Percentiles rank a stretch among this genome's conserved stretches.
Conservation (phyloP, 768 basidiomycete genomes). For the Amyloporia xantha region DNA sequence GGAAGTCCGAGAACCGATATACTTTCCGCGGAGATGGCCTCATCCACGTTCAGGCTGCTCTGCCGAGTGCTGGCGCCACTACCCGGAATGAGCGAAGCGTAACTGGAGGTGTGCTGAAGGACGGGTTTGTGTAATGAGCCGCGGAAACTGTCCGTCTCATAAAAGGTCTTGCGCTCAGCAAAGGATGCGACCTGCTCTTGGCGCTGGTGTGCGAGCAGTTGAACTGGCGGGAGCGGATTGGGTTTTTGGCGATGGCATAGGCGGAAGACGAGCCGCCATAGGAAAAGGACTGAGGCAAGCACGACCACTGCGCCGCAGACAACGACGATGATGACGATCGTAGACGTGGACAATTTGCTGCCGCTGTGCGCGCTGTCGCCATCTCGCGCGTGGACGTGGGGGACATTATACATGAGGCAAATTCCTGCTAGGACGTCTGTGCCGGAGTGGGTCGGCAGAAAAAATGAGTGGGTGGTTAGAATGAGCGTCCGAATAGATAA, state of each 20-base stretch:
- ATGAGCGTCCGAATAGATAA: background rate
- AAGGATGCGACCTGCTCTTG: constrained; percentile 42
- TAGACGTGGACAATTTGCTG: constrained; percentile 18
- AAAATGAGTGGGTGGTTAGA: constrained; percentile 8
- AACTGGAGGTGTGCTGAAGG: constrained; percentile 15
- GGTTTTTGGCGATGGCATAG: constrained; percentile 24
- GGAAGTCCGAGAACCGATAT: constrained; percentile 5
- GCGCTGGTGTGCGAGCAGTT: constrained; percentile 58
- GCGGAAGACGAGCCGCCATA: constrained; percentile 33
- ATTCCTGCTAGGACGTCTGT: too few relatives aligned
- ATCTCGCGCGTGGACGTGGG: background rate
- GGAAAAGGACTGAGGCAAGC: constrained; percentile 30
- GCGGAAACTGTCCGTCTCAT: constrained; percentile 8
- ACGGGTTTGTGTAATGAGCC: constrained; percentile 1
- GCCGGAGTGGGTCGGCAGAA: background rate
- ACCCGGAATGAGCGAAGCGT: constrained; percentile 16
- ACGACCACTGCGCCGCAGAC: constrained; percentile 38
- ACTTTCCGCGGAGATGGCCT: constrained; percentile 14
- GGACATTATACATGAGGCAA: background rate
- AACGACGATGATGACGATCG: constrained; percentile 45
- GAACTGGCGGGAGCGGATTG: constrained; percentile 55
- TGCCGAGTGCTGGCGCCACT: constrained; percentile 11
- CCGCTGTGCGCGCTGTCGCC: constrained; percentile 9
- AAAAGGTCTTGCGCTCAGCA: constrained; percentile 25
- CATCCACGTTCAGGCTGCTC: constrained; percentile 14